phyloP scores from a whole-genome alignment of 2,329 filamentous ascomycete species.

The Colletotrichum sp. region DNA sequence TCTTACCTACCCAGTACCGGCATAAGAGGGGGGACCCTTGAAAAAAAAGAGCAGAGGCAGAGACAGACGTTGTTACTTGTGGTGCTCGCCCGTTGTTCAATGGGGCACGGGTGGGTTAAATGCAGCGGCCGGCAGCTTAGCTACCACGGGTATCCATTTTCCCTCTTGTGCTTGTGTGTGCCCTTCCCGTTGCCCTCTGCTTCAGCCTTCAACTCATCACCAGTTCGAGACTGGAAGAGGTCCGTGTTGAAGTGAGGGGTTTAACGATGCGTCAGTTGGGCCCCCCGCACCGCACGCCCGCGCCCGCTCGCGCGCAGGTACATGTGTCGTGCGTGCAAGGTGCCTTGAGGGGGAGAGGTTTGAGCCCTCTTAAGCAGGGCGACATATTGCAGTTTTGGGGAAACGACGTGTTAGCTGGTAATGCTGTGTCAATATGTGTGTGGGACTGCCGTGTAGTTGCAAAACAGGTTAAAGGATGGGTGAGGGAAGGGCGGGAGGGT shows the following conservation, averaged over 20 bases:
- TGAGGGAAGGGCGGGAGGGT: neutral
- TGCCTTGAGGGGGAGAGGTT: neutral
- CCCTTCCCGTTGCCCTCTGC: neutral
- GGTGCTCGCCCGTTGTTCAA: neutral
- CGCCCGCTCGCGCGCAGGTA: neutral
- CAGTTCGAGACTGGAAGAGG: neutral
- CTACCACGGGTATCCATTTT: neutral
- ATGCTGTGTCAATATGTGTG: neutral
- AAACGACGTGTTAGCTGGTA: neutral
- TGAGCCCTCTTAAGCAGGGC: neutral
- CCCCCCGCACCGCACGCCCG: neutral
- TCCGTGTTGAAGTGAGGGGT: constrained; percentile 12
- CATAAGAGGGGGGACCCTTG: constrained; percentile 1
- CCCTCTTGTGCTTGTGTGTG: neutral
- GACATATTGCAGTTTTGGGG: neutral
- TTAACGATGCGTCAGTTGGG: neutral
- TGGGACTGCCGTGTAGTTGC: neutral
- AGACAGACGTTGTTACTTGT: neutral
- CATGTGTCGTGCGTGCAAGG: neutral
- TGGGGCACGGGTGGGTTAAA: neutral
- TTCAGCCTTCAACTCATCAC: neutral
- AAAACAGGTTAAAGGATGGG: neutral
- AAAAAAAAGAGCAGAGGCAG: neutral
- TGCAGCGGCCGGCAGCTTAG: neutral
- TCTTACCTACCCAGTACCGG: constrained; percentile 3